These are phyloP conservation scores for Aspergillus sp. DNA, from an alignment of 2,329 filamentous ascomycete genomes.

Conservation along the genomic window DNA sequence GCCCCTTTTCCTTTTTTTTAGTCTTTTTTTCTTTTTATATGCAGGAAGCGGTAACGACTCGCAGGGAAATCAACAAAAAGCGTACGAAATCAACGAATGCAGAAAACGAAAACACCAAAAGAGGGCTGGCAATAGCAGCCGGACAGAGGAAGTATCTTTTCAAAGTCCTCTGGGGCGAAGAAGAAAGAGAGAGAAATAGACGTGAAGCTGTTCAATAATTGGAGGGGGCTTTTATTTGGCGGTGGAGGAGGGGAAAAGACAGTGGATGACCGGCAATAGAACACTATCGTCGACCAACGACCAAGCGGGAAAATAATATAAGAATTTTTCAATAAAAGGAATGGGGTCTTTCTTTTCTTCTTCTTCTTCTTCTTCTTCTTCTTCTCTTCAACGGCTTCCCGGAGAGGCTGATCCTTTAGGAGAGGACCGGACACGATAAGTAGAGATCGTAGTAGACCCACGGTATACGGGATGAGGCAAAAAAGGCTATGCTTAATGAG, in stretches of 20 bases:
- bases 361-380: neutral
- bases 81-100: neutral
- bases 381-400: neutral
- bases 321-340: neutral
- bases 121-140: neutral
- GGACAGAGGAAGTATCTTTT: neutral
- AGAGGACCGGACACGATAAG: neutral
- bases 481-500: neutral
- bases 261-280: neutral
- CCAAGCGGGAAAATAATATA: neutral
- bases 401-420: too few species aligned
- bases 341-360: neutral
- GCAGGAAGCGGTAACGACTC: neutral
- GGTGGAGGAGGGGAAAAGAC: neutral
- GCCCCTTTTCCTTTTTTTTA: neutral
- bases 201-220: neutral
- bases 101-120: neutral
- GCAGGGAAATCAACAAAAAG: neutral
- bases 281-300: neutral
- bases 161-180: too few species aligned
- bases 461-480: neutral
- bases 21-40: neutral
- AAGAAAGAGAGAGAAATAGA: too few species aligned
- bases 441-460: constrained; percentile 1
- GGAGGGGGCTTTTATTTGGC: neutral